phyloP scores from a whole-genome alignment of 106 monocot genomes.

The Narthecium ossifragum region DNA sequence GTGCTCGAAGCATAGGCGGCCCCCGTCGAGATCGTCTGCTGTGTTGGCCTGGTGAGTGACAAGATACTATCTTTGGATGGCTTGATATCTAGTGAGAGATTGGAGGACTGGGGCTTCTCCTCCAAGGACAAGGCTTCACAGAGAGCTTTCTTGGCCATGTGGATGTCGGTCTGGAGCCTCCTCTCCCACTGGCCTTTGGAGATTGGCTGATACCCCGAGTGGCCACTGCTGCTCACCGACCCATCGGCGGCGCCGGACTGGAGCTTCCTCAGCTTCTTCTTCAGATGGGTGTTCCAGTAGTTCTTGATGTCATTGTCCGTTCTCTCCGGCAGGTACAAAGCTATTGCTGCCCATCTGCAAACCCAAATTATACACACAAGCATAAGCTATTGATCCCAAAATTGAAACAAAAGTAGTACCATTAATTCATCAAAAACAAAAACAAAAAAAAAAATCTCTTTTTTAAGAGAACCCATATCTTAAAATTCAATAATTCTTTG shows the following conservation, averaged over 20 bases:
- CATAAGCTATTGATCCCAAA: too few species aligned
- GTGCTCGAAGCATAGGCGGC: conserved; percentile 13
- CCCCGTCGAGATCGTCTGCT: too few species aligned
- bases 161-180: conserved; percentile 35
- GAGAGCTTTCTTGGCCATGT: conserved; percentile 35
- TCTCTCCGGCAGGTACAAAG: conserved; percentile 63
- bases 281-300: conserved; percentile 48
- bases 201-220: conserved; percentile 5
- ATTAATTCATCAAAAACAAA: too few species aligned
- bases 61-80: background rate
- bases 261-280: conserved; percentile 51
- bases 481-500: too few species aligned
- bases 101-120: too few species aligned
- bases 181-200: conserved; percentile 45
- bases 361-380: too few species aligned
- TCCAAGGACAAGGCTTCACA: conserved; percentile 27
- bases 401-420: too few species aligned
- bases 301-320: conserved; percentile 51
- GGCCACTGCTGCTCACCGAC: background rate
- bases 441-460: too few species aligned
- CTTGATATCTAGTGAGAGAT: too few species aligned
- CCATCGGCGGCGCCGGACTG: conserved; percentile 1
- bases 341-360: conserved; percentile 72
- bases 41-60: background rate
- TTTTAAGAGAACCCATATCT: too few species aligned